Evolutionary conservation across 1,284 basidiomycete species (phyloP), one percentile per base, ranked within the genome.

Genomic region (Cystobasidiaceae sp.): DNA sequence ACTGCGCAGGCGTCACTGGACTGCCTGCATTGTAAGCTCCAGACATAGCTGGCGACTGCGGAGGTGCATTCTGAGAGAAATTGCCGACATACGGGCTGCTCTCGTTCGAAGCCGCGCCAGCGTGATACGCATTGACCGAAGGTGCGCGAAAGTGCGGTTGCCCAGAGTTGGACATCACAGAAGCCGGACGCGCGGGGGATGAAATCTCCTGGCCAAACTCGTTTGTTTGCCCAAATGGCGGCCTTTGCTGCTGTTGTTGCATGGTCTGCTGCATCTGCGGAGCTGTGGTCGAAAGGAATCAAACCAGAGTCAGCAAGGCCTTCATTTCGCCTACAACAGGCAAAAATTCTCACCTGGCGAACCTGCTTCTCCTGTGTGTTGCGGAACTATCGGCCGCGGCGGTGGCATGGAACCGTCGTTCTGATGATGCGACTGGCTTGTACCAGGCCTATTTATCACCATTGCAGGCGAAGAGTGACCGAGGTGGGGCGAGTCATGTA

Each of bases 151-250:
- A 60, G 30, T 60, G 58, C 28, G 45, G 32, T 23, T 37, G 41
- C 33, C 34, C 34, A 13, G 21, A 7, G 21, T 48, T 52, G 9
- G 46, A 50, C 49, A 62, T 8, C 11, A 62, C 60, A 23, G 60
- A 62, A 17, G 60, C 49, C 17, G 60, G 60, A 19, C 60, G 48
- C 13, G 60, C 46, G n/a, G 60, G 60, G 11, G 49, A 41, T 25
- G 49, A 50, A 32, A 3, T 17, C 33, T 62, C 25, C 23, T 62
- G 49, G 28, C 41, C 30, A 27, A 27, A 33, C 21, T 62, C 39
- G 19, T 27, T 17, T 27, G 32, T 33, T 8, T 50, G 46, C 25
- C 48, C 48, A 6, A 4, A 17, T 9, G 6, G n/a, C 15, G 25
- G 33, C 28, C 32, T 49, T 28, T 50, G 58, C 45, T 7, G 7